A percentile compares a stretch with the other conserved stretches of the same genome.
Conservation (phyloP, 2,329 filamentous ascomycete species). For the Ophiocordyceps australis region DNA sequence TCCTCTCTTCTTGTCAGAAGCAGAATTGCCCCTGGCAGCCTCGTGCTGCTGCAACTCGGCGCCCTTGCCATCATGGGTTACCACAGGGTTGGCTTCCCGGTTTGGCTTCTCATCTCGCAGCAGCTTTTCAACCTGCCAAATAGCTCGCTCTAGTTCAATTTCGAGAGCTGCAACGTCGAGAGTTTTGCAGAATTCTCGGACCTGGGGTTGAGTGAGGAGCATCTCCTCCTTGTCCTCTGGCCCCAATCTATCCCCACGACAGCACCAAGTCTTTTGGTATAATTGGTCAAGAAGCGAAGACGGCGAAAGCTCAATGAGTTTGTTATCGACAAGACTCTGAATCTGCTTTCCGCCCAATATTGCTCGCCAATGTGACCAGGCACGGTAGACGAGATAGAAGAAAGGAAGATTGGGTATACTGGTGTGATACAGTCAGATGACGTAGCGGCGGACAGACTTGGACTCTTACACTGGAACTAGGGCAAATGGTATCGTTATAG, state of each 20-base stretch:
- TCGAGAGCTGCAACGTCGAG: slow-evolving; percentile 53
- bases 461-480: slow-evolving; percentile 64
- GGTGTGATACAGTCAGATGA: neutral
- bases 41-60: too few species aligned
- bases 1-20: too few species aligned
- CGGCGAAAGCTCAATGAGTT: slow-evolving; percentile 47
- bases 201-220: slow-evolving; percentile 31
- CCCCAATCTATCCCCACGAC: slow-evolving; percentile 11
- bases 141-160: slow-evolving; percentile 55
- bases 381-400: slow-evolving; percentile 84
- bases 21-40: too few species aligned
- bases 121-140: slow-evolving; percentile 49
- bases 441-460: neutral
- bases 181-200: slow-evolving; percentile 38
- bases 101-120: too few species aligned
- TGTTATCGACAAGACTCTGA: slow-evolving; percentile 60
- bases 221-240: slow-evolving; percentile 12
- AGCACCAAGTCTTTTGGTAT: too few species aligned
- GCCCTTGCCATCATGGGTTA: too few species aligned
- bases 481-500: slow-evolving; percentile 65
- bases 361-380: slow-evolving; percentile 85
- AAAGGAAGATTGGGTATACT: slow-evolving; percentile 90
- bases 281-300: slow-evolving; percentile 55
- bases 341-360: slow-evolving; percentile 71
- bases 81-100: too few species aligned